These are phyloP conservation scores for Pythium oligandrum DNA, from an alignment of 352 stramenopile genomes.

Conservation along the genomic window DNA sequence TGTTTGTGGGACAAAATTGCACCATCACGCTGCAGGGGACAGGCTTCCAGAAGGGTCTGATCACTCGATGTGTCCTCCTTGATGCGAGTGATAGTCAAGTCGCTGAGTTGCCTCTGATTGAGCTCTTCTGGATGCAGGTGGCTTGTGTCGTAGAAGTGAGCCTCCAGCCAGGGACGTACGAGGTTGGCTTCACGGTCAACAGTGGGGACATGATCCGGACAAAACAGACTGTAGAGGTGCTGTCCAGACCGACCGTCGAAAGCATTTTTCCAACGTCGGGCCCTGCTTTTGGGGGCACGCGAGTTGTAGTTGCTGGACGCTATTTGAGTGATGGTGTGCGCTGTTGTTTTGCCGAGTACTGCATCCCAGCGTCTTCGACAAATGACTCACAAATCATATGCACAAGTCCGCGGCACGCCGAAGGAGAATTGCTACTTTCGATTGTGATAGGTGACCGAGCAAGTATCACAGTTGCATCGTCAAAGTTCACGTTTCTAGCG, in stretches of 20 bases:
- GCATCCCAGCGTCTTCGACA: not conserved
- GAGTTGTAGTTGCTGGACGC: not conserved
- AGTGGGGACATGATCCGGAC: not conserved
- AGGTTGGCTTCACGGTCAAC: not conserved
- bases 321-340: not conserved
- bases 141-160: not conserved
- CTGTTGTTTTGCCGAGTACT: slow-evolving; percentile 1
- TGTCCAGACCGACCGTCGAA: not conserved
- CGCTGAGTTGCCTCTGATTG: not conserved
- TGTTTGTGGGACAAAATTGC: not conserved
- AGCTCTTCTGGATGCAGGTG: not conserved
- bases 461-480: not conserved
- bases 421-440: slow-evolving; percentile 2
- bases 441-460: not conserved
- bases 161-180: not conserved
- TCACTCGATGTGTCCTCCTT: slow-evolving; percentile 1
- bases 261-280: not conserved
- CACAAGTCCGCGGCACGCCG: not conserved
- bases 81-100: slow-evolving; percentile 3
- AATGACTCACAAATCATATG: not conserved
- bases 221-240: not conserved
- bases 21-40: slow-evolving; percentile 1
- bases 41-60: not conserved
- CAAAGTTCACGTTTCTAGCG: not conserved
- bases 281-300: not conserved